Conservation (phyloP, 1,284 basidiomycete species). For the Trichosporon coremiiforme region DNA sequence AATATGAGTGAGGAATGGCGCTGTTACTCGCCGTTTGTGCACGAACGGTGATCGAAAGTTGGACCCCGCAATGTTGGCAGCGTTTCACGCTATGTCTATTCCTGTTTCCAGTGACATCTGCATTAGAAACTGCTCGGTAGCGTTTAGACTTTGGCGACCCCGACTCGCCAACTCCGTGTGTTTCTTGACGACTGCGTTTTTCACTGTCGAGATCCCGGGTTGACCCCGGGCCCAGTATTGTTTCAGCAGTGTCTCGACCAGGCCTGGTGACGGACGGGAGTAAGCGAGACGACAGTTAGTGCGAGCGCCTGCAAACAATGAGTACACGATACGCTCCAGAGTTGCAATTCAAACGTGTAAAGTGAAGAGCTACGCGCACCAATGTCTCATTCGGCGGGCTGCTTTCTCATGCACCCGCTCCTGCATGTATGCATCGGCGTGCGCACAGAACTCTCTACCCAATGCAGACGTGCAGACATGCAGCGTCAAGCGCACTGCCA, state of each 20-base stretch:
- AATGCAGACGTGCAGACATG: background rate
- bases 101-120: background rate
- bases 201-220: background rate
- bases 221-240: background rate
- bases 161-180: background rate
- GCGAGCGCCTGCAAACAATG: background rate
- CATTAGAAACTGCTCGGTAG: background rate
- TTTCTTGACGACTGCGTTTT: background rate
- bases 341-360: slow-evolving; percentile 5
- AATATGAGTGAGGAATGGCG: background rate
- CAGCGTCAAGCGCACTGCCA: background rate
- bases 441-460: background rate
- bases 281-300: background rate
- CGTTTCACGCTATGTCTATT: background rate
- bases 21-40: background rate
- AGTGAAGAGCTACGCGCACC: background rate
- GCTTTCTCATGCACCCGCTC: background rate
- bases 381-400: background rate
- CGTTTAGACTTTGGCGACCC: background rate
- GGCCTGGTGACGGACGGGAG: too few relatives aligned
- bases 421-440: background rate
- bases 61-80: background rate
- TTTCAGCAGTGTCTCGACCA: background rate
- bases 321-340: background rate
- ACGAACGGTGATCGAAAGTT: background rate